Evolutionary conservation across 805 yeast species (phyloP).

Genomic region (Pichia kluyveri): DNA sequence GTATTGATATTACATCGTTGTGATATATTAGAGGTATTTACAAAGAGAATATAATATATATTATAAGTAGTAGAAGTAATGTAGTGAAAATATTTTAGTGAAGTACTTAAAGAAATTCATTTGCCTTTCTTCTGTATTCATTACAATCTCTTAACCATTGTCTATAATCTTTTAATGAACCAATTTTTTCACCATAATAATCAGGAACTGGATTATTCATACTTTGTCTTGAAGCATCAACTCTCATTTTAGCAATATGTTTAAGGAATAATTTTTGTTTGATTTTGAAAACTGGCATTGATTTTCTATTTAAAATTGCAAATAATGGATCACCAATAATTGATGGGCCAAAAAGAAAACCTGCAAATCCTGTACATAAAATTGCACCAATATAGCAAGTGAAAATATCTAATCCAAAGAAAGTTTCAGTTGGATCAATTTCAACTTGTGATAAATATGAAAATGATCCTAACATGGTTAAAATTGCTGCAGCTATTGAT

Average conservation of each 20-base stretch:
- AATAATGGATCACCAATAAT: slow-evolving; percentile 64
- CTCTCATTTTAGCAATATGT: slow-evolving; percentile 70
- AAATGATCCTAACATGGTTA: slow-evolving; percentile 64
- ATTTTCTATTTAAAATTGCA: slow-evolving; percentile 39
- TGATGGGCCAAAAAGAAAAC: slow-evolving; percentile 76
- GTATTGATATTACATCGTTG: too few species aligned
- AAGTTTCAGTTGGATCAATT: slow-evolving; percentile 81
- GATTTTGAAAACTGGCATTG: slow-evolving; percentile 36
- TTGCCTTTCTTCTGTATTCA: slow-evolving; percentile 76
- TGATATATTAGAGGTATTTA: too few species aligned
- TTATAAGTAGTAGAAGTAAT: too few species aligned
- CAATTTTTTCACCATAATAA: slow-evolving; percentile 93
- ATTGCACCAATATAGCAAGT: slow-evolving; percentile 71
- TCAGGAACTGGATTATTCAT: slow-evolving; percentile 96
- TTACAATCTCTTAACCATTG: slow-evolving; percentile 96
- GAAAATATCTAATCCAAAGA: slow-evolving; percentile 86
- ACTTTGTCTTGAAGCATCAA: slow-evolving; percentile 85
- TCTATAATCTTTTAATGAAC: slow-evolving; percentile 75
- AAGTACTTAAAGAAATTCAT: slow-evolving; percentile 49
- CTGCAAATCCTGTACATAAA: slow-evolving; percentile 62
- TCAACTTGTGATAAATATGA: slow-evolving; percentile 70
- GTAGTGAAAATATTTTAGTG: too few species aligned
- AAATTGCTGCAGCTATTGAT: slow-evolving; percentile 57
- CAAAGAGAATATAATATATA: too few species aligned
- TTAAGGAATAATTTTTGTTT: slow-evolving; percentile 71